These are phyloP conservation scores for Allantophomopsis cytisporea DNA, from an alignment of 2,329 filamentous ascomycete species.

Conservation along the genomic window DNA sequence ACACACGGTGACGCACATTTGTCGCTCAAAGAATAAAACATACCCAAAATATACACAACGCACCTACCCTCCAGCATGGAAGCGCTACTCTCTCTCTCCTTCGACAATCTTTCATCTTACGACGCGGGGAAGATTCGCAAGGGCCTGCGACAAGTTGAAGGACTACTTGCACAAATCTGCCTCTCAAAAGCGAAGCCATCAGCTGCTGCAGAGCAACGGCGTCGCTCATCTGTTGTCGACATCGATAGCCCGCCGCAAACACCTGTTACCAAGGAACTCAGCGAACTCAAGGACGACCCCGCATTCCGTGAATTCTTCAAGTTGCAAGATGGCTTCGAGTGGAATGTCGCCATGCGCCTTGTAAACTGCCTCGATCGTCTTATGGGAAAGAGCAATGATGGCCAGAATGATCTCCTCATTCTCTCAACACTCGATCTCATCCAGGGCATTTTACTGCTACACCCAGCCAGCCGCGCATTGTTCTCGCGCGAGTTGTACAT, in stretches of 20 bases:
- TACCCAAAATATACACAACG: too few relatives aligned
- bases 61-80: conserved; percentile 48
- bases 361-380: conserved; percentile 77
- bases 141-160: conserved; percentile 86
- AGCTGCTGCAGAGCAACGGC: conserved; percentile 10
- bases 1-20: too few relatives aligned
- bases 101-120: conserved; percentile 91
- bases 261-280: conserved; percentile 42
- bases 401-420: conserved; percentile 78
- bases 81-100: conserved; percentile 78
- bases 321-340: conserved; percentile 92
- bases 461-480: conserved; percentile 76
- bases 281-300: conserved; percentile 64
- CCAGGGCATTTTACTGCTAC: conserved; percentile 76
- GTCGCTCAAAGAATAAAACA: too few relatives aligned
- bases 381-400: conserved; percentile 68
- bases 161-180: conserved; percentile 87
- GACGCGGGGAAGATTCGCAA: conserved; percentile 85
- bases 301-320: conserved; percentile 95
- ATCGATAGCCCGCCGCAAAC: conserved; percentile 21
- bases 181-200: conserved; percentile 37
- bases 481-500: conserved; percentile 88
- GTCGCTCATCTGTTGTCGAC: conserved; percentile 15
- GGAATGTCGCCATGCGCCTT: conserved; percentile 84
- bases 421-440: conserved; percentile 78